Conservation (phyloP, 257 asterid genomes). For the Ocimum tenuiflorum region DNA sequence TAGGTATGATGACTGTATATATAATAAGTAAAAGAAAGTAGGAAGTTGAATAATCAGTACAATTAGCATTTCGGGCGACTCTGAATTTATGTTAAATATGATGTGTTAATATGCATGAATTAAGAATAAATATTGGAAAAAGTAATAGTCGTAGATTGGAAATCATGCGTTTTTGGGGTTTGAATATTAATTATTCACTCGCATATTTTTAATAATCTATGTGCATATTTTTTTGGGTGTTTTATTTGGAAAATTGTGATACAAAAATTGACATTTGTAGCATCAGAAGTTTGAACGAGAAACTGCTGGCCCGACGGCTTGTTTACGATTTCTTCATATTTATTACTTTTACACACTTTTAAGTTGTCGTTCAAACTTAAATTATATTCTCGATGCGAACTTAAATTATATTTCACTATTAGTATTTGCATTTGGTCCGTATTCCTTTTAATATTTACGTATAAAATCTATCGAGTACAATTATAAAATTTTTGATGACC, state of each 20-base stretch:
- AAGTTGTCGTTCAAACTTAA: too few species aligned
- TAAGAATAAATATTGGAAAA: neutral
- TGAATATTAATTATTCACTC: neutral
- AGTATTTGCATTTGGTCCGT: too few species aligned
- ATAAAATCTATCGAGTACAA: too few species aligned
- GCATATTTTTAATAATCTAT: too few species aligned
- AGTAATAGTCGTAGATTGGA: neutral
- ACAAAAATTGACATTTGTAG: constrained; percentile 28
- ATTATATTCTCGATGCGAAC: too few species aligned
- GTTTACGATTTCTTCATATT: neutral
- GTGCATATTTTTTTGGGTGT: neutral
- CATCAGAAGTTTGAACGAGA: constrained; percentile 14
- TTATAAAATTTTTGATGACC: too few species aligned
- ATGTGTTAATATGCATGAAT: too few species aligned
- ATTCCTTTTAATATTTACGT: too few species aligned
- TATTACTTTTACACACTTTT: too few species aligned
- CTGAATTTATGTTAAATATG: constrained; percentile 13
- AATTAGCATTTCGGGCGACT: constrained; percentile 18
- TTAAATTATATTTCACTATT: too few species aligned
- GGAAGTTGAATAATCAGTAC: neutral
- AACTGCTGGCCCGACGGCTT: constrained; percentile 29
- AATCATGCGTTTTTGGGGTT: too few species aligned
- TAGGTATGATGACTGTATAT: neutral
- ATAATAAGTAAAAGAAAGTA: neutral
- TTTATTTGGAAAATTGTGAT: neutral